Conservation (phyloP, 768 basidiomycete species). For the Hericium coralloides region DNA sequence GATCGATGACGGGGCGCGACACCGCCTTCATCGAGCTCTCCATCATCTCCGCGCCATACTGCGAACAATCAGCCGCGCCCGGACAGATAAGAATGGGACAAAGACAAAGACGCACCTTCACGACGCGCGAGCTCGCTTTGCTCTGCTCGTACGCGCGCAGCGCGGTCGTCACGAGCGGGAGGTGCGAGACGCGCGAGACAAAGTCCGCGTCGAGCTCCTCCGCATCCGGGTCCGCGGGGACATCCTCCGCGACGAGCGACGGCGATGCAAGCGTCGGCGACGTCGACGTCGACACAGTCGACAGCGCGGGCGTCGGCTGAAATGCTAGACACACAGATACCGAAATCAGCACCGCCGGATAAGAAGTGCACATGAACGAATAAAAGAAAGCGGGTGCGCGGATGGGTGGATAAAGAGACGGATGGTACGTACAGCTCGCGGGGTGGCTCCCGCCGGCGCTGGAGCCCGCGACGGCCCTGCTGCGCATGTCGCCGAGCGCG, state of each 20-base stretch:
- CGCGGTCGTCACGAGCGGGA: slow-evolving; percentile 69
- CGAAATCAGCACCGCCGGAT: not conserved
- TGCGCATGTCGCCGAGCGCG: slow-evolving; percentile 22
- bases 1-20: slow-evolving; percentile 72
- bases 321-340: slow-evolving; percentile 14
- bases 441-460: slow-evolving; percentile 2
- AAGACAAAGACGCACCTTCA: slow-evolving; percentile 47
- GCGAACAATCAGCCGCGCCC: not conserved
- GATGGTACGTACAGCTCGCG: slow-evolving; percentile 17
- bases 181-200: slow-evolving; percentile 50
- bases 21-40: slow-evolving; percentile 77
- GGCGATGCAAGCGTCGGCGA: slow-evolving; percentile 24
- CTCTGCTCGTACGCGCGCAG: slow-evolving; percentile 71
- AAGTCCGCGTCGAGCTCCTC: slow-evolving; percentile 25
- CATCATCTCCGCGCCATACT: slow-evolving; percentile 87
- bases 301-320: slow-evolving; percentile 28
- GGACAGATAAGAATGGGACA: not conserved
- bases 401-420: not conserved
- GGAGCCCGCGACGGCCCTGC: slow-evolving; percentile 22
- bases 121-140: slow-evolving; percentile 76
- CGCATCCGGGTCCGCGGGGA: slow-evolving; percentile 18
- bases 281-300: slow-evolving; percentile 22
- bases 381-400: not conserved
- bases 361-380: not conserved
- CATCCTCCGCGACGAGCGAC: slow-evolving; percentile 12